phyloP scores from a whole-genome alignment of 805 yeast species.

The Candida taoyuanica region DNA sequence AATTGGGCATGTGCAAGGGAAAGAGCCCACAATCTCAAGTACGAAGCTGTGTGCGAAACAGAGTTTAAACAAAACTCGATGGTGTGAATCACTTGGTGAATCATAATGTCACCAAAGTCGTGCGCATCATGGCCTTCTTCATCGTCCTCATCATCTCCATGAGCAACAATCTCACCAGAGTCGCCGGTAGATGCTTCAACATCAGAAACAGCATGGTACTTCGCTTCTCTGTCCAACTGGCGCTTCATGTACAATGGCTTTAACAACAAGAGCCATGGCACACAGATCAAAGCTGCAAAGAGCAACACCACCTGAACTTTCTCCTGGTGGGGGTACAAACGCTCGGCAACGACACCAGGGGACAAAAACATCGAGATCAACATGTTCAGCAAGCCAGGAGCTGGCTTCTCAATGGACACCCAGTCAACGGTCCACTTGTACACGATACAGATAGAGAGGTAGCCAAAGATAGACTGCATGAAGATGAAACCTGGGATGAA shows the following conservation, averaged over 20 bases:
- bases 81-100: conserved; percentile 96
- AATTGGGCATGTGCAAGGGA: conserved; percentile 96
- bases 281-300: conserved; percentile 76
- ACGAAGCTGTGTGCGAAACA: conserved; percentile 98
- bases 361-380: conserved; percentile 91
- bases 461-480: conserved; percentile 96
- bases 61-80: conserved; percentile 96
- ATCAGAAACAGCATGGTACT: conserved; percentile 25
- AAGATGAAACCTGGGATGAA: conserved; percentile 91
- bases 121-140: conserved; percentile 38
- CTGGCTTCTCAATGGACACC: conserved; percentile 68
- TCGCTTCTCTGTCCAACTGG: conserved; percentile 38
- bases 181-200: conserved; percentile 38
- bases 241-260: conserved; percentile 66
- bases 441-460: conserved; percentile 76
- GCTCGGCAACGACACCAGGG: conserved; percentile 85
- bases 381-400: conserved; percentile 94
- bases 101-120: conserved; percentile 89
- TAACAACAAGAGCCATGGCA: conserved; percentile 83
- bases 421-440: conserved; percentile 96
- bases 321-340: conserved; percentile 75
- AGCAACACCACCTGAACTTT: conserved; percentile 68
- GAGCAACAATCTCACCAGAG: conserved; percentile 1
- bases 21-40: conserved; percentile 93
- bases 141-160: conserved; percentile 11